A percentile compares a stretch with the other conserved stretches of the same genome.
Evolutionary conservation across 2,329 filamentous ascomycete species (phyloP).

Genomic region (Ascochyta viciae-villosae): DNA sequence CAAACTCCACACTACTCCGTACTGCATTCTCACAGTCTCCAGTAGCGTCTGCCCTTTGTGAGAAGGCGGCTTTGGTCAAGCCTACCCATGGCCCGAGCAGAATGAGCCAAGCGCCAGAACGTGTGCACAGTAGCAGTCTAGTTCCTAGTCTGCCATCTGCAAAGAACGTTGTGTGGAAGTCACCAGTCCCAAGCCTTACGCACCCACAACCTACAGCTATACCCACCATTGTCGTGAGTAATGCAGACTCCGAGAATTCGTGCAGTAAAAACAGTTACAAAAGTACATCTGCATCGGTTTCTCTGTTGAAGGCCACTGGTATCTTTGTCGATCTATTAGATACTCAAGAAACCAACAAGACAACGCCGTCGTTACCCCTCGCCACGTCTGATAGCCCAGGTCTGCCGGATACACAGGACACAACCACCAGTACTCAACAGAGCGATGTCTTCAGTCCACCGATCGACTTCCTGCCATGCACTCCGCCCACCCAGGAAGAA

Average conservation of each 20-base stretch:
- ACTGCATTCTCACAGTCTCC: background rate
- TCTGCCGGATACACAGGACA: conserved; percentile 1
- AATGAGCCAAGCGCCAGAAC: too few relatives aligned
- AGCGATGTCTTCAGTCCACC: conserved; percentile 7
- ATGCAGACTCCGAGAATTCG: background rate
- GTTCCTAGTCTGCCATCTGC: background rate
- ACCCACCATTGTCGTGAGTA: background rate
- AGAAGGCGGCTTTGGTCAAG: too few relatives aligned
- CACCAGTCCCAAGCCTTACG: background rate
- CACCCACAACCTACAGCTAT: background rate
- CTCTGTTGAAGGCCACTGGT: background rate
- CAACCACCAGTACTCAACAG: conserved; percentile 1
- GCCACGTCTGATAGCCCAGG: background rate
- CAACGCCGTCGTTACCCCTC: background rate
- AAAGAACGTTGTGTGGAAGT: background rate
- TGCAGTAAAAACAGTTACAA: background rate
- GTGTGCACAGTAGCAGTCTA: too few relatives aligned
- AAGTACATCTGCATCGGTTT: background rate
- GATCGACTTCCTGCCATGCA: background rate
- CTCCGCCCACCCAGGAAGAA: background rate
- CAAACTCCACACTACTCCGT: background rate
- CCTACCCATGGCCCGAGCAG: too few relatives aligned
- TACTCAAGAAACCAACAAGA: background rate
- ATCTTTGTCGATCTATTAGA: background rate
- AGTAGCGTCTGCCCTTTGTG: background rate